Evolutionary conservation across 2,329 filamentous ascomycete genomes (phyloP).

Genomic region (Clonostachys chloroleuca): DNA sequence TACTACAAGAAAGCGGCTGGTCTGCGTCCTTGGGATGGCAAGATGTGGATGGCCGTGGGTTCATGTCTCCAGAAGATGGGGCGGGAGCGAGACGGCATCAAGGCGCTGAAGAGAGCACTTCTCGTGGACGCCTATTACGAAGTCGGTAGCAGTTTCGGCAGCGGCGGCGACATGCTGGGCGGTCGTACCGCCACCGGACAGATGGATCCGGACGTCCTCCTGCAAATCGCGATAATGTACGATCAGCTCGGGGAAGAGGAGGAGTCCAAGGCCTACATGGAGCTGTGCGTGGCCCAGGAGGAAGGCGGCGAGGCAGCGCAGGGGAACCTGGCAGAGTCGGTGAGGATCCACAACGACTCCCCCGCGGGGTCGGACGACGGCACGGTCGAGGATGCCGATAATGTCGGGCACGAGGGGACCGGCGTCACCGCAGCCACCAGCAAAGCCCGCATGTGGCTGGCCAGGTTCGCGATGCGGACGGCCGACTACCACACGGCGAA

Average conservation of each 20-base stretch:
- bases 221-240: slow-evolving; percentile 87
- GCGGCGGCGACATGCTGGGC: slow-evolving; percentile 36
- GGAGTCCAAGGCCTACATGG: slow-evolving; percentile 91
- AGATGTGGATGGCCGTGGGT: slow-evolving; percentile 98
- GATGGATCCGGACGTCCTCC: slow-evolving; percentile 85
- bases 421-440: slow-evolving; percentile 90
- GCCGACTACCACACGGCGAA: slow-evolving; percentile 74
- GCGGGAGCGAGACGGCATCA: slow-evolving; percentile 84
- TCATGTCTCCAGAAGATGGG: slow-evolving; percentile 89
- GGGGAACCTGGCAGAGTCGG: slow-evolving; percentile 38
- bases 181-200: slow-evolving; percentile 48
- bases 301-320: slow-evolving; percentile 54
- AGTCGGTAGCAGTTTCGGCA: slow-evolving; percentile 49
- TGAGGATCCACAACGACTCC: slow-evolving; percentile 53
- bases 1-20: slow-evolving; percentile 96
- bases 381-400: slow-evolving; percentile 25
- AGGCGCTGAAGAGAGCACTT: slow-evolving; percentile 87
- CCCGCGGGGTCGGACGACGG: slow-evolving; percentile 30
- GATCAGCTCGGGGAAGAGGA: slow-evolving; percentile 73
- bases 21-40: slow-evolving; percentile 90
- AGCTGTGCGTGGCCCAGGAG: slow-evolving; percentile 89
- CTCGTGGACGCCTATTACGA: slow-evolving; percentile 86
- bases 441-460: slow-evolving; percentile 91
- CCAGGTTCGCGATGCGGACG: slow-evolving; percentile 70
- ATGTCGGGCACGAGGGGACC: slow-evolving; percentile 48